A percentile compares a stretch with the other conserved stretches of the same genome.
These are phyloP conservation scores for Moesziomyces aphidis DNA, from an alignment of 1,284 basidiomycete species.

Conservation along the genomic window DNA sequence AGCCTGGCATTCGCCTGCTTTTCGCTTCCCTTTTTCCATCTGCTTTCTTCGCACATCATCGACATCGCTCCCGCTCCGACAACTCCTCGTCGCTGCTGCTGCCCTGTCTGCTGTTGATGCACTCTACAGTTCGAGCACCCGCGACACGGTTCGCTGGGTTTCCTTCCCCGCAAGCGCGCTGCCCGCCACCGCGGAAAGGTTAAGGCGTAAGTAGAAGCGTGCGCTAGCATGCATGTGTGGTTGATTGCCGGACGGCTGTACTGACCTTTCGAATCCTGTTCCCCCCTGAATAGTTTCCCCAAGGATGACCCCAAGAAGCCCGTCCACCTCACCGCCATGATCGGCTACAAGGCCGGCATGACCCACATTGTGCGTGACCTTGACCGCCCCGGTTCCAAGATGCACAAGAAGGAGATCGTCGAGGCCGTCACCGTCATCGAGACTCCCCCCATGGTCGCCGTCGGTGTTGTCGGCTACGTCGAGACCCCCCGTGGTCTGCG, in stretches of 20 bases:
- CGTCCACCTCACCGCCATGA: constrained; percentile 95
- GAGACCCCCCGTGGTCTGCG: constrained; percentile 99
- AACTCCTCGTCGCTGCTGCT: constrained; percentile 3
- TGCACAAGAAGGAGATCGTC: constrained; percentile 82
- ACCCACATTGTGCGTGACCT: constrained; percentile 99
- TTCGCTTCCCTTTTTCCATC: constrained; percentile 36
- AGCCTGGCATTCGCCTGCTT: constrained; percentile 54
- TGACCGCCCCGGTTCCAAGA: constrained; percentile 90
- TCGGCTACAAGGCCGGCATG: constrained; percentile 99
- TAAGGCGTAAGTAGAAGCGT: constrained; percentile 53
- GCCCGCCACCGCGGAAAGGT: constrained; percentile 67
- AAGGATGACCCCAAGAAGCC: constrained; percentile 99
- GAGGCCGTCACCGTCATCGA: constrained; percentile 97
- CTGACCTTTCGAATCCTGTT: not conserved
- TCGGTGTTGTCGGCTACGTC: constrained; percentile 99
- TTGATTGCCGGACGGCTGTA: not conserved
- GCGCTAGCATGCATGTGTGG: no score
- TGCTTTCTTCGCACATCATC: constrained; percentile 13
- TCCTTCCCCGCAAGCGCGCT: constrained; percentile 68
- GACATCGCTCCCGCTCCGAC: constrained; percentile 11
- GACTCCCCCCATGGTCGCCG: constrained; percentile 95
- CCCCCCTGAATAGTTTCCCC: constrained; percentile 42
- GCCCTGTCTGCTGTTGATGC: constrained; percentile 11
- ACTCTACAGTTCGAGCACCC: constrained; percentile 66
- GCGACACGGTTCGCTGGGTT: constrained; percentile 67